Evolutionary conservation across 1,284 basidiomycete genomes (phyloP).

Genomic region (Cystobasidium sp.): DNA sequence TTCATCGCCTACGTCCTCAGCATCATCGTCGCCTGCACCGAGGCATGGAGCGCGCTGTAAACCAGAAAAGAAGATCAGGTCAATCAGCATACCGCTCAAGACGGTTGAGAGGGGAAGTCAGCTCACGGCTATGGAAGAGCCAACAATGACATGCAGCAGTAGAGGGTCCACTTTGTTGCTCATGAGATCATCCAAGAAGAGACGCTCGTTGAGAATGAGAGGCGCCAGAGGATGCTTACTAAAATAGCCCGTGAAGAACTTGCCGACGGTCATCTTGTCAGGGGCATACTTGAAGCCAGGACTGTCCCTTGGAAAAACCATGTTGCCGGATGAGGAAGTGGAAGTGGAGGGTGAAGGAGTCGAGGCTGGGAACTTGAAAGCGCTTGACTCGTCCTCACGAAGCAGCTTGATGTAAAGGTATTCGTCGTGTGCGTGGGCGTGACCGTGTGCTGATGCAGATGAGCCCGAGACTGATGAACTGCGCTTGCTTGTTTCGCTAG

Average conservation of each 20-base stretch:
- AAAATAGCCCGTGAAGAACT: slow-evolving; percentile 39
- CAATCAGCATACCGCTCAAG: background rate
- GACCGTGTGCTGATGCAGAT: background rate
- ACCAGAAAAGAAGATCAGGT: background rate
- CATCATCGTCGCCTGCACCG: slow-evolving; percentile 17
- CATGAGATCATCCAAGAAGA: slow-evolving; percentile 39
- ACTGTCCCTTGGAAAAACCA: slow-evolving; percentile 7
- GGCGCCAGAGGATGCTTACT: slow-evolving; percentile 38
- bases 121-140: slow-evolving; percentile 37
- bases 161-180: slow-evolving; percentile 15
- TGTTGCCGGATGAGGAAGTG: background rate
- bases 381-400: slow-evolving; percentile 36
- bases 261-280: slow-evolving; percentile 26
- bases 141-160: slow-evolving; percentile 39
- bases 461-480: background rate
- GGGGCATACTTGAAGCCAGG: slow-evolving; percentile 30
- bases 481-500: slow-evolving; percentile 12
- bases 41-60: slow-evolving; percentile 37
- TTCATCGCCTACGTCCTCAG: slow-evolving; percentile 34
- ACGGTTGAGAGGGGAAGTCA: background rate
- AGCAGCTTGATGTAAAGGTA: slow-evolving; percentile 36
- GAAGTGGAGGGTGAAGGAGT: background rate
- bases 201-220: slow-evolving; percentile 31
- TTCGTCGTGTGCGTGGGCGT: slow-evolving; percentile 11
- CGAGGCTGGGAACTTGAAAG: background rate